A percentile compares a stretch with the other conserved stretches of the same genome.
Conservation (phyloP, 2,329 filamentous ascomycete genomes). For the Aspergillaceae sp. region DNA sequence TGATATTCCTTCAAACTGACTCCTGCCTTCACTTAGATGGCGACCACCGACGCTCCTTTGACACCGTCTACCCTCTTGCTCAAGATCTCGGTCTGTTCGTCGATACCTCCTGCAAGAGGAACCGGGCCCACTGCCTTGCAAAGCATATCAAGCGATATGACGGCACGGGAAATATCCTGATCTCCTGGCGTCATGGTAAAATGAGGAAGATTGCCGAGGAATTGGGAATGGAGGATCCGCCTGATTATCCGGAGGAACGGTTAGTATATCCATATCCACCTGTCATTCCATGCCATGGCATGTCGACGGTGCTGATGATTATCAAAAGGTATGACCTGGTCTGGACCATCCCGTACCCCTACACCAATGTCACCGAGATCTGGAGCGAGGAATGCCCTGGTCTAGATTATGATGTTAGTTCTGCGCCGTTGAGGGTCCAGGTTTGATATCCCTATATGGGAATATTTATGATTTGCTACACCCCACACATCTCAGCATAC, state of each 20-base stretch:
- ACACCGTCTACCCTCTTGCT: slow-evolving; percentile 20
- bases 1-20: neutral
- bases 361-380: slow-evolving; percentile 17
- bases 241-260: slow-evolving; percentile 19
- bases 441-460: slow-evolving; percentile 4
- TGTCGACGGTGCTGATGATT: too few species aligned
- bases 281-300: neutral
- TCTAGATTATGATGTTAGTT: slow-evolving; percentile 11
- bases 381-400: slow-evolving; percentile 18
- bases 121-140: slow-evolving; percentile 15
- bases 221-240: slow-evolving; percentile 13
- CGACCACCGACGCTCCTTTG: slow-evolving; percentile 11
- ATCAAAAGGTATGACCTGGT: slow-evolving; percentile 20
- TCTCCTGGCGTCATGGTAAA: slow-evolving; percentile 21
- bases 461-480: too few species aligned
- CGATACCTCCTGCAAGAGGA: slow-evolving; percentile 20
- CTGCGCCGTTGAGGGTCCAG: slow-evolving; percentile 11
- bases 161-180: slow-evolving; percentile 20
- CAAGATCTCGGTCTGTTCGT: slow-evolving; percentile 18
- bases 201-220: slow-evolving; percentile 14
- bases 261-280: slow-evolving; percentile 6
- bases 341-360: slow-evolving; percentile 23
- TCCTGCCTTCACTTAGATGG: slow-evolving; percentile 5
- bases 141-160: slow-evolving; percentile 11
- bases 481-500: too few species aligned